Evolutionary conservation across 164 flowering plant species (phyloP).

Genomic region (Stephania japonica): DNA sequence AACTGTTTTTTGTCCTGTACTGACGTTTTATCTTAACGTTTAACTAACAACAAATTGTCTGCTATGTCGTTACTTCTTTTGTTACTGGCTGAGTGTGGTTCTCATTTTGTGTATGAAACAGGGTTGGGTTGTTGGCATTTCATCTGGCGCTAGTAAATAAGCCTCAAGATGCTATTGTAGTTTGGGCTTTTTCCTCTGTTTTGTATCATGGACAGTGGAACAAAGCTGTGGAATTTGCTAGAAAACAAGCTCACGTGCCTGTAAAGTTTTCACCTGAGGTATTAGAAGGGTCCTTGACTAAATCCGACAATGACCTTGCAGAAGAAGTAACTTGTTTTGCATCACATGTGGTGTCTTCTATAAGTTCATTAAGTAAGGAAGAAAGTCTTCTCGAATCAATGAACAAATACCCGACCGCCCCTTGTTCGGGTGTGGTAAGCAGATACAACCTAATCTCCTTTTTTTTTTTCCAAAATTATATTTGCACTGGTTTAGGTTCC

Average conservation of each 20-base stretch:
- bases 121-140: constrained; percentile 81
- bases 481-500: not conserved
- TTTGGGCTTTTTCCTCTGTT: constrained; percentile 60
- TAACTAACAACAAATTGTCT: not conserved
- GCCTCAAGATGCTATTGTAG: constrained; percentile 67
- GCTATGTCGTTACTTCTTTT: not conserved
- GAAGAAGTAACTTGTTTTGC: constrained; percentile 48
- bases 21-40: not conserved
- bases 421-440: constrained; percentile 55
- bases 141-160: constrained; percentile 64
- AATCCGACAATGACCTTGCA: constrained; percentile 56
- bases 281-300: constrained; percentile 19
- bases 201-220: constrained; percentile 64
- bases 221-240: constrained; percentile 57
- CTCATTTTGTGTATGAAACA: constrained; percentile 23
- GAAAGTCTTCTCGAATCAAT: constrained; percentile 30
- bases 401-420: constrained; percentile 32
- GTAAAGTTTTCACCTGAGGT: constrained; percentile 55
- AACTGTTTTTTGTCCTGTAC: not conserved
- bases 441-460: not conserved
- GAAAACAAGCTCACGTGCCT: constrained; percentile 33
- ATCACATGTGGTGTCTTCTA: constrained; percentile 38
- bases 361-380: constrained; percentile 30
- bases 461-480: not conserved
- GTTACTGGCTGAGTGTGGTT: not conserved